phyloP scores from a whole-genome alignment of 2,329 filamentous ascomycete species.

The Trichoderma sp. region DNA sequence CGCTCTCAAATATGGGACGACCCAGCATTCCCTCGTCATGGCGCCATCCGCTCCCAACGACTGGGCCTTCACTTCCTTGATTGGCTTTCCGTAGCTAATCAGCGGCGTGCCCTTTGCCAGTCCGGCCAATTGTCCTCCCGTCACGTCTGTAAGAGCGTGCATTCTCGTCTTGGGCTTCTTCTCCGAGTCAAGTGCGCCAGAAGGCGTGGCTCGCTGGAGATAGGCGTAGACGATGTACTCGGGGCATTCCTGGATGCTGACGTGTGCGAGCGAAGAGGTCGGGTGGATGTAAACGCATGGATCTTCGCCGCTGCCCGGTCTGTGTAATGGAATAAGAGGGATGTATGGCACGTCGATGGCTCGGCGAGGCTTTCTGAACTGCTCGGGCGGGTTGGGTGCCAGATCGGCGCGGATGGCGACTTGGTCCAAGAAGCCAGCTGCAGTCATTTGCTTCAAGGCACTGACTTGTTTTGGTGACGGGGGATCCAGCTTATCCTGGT shows the following conservation, averaged over 20 bases:
- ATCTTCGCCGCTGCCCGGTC: conserved; percentile 49
- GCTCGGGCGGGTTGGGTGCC: conserved; percentile 70
- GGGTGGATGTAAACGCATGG: conserved; percentile 86
- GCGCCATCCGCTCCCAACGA: conserved; percentile 39
- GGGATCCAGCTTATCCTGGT: conserved; percentile 57
- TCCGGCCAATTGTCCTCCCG: conserved; percentile 71
- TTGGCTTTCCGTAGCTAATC: conserved; percentile 82
- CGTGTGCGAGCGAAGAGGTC: conserved; percentile 73
- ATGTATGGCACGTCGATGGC: conserved; percentile 92
- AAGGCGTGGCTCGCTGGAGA: conserved; percentile 67
- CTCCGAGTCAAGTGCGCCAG: conserved; percentile 49
- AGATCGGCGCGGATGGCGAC: conserved; percentile 89
- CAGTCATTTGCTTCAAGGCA: conserved; percentile 86
- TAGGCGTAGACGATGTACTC: conserved; percentile 86
- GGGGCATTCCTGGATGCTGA: conserved; percentile 72
- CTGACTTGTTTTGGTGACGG: conserved; percentile 70
- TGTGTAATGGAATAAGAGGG: conserved; percentile 72
- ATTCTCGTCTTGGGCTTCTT: conserved; percentile 76
- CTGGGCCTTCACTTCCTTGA: conserved; percentile 70
- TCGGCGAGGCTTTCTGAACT: conserved; percentile 70
- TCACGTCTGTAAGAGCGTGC: conserved; percentile 81
- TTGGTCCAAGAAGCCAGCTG: conserved; percentile 91
- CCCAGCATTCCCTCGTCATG: conserved; percentile 72
- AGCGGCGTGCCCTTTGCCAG: conserved; percentile 85
- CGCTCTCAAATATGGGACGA: conserved; percentile 73